Evolutionary conservation across 495 filamentous ascomycete genomes (phyloP), one percentile per base, ranked within the genome.

Genomic region (Neurospora cerealis): DNA sequence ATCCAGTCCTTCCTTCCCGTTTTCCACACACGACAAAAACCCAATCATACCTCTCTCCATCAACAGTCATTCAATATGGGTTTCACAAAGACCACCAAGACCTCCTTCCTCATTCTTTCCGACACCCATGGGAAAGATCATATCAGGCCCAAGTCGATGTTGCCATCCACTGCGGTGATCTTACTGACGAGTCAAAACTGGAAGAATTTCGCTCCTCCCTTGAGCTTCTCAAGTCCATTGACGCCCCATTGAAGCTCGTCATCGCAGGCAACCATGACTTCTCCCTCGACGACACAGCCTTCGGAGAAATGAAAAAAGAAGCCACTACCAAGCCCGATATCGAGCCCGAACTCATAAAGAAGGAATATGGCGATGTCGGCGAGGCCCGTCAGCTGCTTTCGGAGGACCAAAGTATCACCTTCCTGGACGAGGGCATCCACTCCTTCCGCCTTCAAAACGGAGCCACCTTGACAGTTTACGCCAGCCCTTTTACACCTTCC

Each of bases 211-310:
- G 83, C 17, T 72, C 76, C 8, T 82, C 85, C 10, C 76, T 94
- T 28, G 71, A 82, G 3, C 85, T 92, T 77, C 83, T 96, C 17
- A 78, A 79, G 19, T 75, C 71, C 0, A 86, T 90, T 71, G 76
- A 88, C 7, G 92, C 93, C 0, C 87, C 90, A 24, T 80, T 94
- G 7, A 96, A 95, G 74, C 81, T 96, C 42, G 88, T 95, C 41
- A 93, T 96, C 70, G 89, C 93, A 2, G 93, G 93, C 0, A 95
- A 95, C 79, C 93, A 95, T 81, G 93, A 95, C 78, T 87, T 92
- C 72, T 88, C 88, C 0, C 87, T 95, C 4, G 92, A 96, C 78
- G 79, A 80, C 37, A 80, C 86, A 4, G 86, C 44, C 1, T 80
- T 80, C 41, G 71, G 36, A 42, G 28, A 69, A 9, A 73, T 74